These are phyloP conservation scores for Podila horticola DNA, from an alignment of 192 early-diverging fungal genomes.

Conservation along the genomic window DNA sequence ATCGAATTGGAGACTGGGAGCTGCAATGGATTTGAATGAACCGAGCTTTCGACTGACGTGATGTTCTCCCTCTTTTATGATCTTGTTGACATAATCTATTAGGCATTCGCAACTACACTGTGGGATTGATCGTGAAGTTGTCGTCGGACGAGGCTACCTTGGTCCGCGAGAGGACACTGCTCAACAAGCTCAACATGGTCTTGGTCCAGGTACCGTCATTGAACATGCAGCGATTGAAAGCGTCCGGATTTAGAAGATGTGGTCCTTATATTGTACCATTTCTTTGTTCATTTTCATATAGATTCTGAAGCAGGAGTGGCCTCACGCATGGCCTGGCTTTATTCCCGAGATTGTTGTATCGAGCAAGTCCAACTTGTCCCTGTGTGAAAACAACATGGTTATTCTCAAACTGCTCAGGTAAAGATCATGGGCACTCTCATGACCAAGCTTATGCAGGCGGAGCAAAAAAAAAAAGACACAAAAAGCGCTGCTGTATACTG, in stretches of 20 bases:
- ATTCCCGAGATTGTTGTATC: slow-evolving; percentile 98
- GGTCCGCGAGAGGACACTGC: slow-evolving; percentile 77
- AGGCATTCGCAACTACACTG: slow-evolving; percentile 97
- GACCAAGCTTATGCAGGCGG: too few relatives aligned
- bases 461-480: too few relatives aligned
- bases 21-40: too few relatives aligned
- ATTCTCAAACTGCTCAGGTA: slow-evolving; percentile 97
- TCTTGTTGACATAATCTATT: neutral
- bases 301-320: slow-evolving; percentile 99
- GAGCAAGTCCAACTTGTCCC: slow-evolving; percentile 87
- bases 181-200: slow-evolving; percentile 96
- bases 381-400: slow-evolving; percentile 99
- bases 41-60: neutral
- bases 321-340: slow-evolving; percentile 98
- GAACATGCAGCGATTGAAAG: too few relatives aligned
- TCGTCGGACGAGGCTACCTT: slow-evolving; percentile 89
- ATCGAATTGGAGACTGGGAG: neutral
- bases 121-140: slow-evolving; percentile 90
- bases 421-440: neutral
- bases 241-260: neutral
- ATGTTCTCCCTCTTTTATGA: neutral
- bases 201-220: slow-evolving; percentile 85
- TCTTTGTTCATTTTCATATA: slow-evolving; percentile 27
- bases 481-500: too few relatives aligned
- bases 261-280: neutral